phyloP scores from a whole-genome alignment of 805 yeast species.

The Zygosaccharomyces pseudorouxii region DNA sequence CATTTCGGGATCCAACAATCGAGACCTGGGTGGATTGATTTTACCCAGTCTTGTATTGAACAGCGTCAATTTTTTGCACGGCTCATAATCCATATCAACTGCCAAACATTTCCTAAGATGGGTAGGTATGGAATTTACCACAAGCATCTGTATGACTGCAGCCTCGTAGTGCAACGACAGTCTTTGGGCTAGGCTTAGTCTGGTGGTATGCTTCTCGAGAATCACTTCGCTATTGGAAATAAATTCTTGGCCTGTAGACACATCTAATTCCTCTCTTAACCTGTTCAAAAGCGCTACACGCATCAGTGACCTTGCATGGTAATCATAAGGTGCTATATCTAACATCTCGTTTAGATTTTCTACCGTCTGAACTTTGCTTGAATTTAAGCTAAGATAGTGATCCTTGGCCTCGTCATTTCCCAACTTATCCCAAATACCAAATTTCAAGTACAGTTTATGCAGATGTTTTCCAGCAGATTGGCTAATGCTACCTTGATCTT shows the following conservation, averaged over 20 bases:
- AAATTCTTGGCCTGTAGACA: conserved; percentile 25
- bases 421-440: conserved; percentile 46
- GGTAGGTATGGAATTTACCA: conserved; percentile 48
- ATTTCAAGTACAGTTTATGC: conserved; percentile 45
- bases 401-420: conserved; percentile 18
- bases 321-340: conserved; percentile 42
- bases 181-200: conserved; percentile 26
- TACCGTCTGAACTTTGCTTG: conserved; percentile 18
- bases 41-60: conserved; percentile 43
- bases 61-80: conserved; percentile 55
- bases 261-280: conserved; percentile 27
- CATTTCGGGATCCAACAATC: conserved; percentile 44
- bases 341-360: conserved; percentile 35
- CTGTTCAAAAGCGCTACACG: conserved; percentile 18
- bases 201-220: conserved; percentile 28
- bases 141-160: conserved; percentile 44
- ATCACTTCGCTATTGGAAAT: conserved; percentile 22
- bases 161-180: conserved; percentile 29
- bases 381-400: conserved; percentile 17
- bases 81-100: conserved; percentile 64
- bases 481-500: conserved; percentile 37
- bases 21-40: conserved; percentile 35
- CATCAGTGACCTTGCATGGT: conserved; percentile 31
- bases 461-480: conserved; percentile 48
- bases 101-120: conserved; percentile 65